Percentiles rank a stretch among this genome's conserved stretches.
These are phyloP conservation scores for Blastocystis hominis DNA, from an alignment of 352 stramenopile species.

Conservation along the genomic window DNA sequence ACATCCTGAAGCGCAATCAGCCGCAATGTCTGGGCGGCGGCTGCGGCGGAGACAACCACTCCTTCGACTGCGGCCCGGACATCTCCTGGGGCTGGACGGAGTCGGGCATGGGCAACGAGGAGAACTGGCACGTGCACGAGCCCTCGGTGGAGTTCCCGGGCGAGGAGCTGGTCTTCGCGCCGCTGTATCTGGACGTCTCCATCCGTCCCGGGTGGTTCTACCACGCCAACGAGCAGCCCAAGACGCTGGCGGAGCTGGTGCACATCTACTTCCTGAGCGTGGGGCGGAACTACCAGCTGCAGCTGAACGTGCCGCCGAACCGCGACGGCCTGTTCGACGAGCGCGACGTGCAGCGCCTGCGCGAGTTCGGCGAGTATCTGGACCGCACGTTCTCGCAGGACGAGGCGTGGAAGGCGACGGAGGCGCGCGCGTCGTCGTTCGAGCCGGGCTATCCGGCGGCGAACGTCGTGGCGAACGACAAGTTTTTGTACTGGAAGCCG, in stretches of 20 bases:
- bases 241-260: slow-evolving; percentile 50
- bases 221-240: slow-evolving; percentile 24
- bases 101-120: slow-evolving; percentile 42
- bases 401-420: slow-evolving; percentile 32
- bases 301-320: slow-evolving; percentile 56
- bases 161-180: slow-evolving; percentile 40
- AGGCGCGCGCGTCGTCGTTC: neutral
- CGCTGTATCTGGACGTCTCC: slow-evolving; percentile 52
- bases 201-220: slow-evolving; percentile 58
- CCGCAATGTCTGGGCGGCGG: slow-evolving; percentile 49
- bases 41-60: slow-evolving; percentile 30
- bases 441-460: neutral
- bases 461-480: slow-evolving; percentile 40
- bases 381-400: slow-evolving; percentile 13
- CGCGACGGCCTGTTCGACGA: slow-evolving; percentile 52
- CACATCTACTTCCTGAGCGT: slow-evolving; percentile 57
- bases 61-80: slow-evolving; percentile 51
- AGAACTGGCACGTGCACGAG: slow-evolving; percentile 51
- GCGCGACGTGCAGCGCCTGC: neutral
- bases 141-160: slow-evolving; percentile 54
- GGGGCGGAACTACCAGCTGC: slow-evolving; percentile 55
- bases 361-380: slow-evolving; percentile 47
- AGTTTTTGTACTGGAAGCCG: slow-evolving; percentile 51
- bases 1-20: slow-evolving; percentile 52
- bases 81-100: slow-evolving; percentile 48